Evolutionary conservation across 179 eudicot genomes (phyloP).

Genomic region (Beta corolliflora): DNA sequence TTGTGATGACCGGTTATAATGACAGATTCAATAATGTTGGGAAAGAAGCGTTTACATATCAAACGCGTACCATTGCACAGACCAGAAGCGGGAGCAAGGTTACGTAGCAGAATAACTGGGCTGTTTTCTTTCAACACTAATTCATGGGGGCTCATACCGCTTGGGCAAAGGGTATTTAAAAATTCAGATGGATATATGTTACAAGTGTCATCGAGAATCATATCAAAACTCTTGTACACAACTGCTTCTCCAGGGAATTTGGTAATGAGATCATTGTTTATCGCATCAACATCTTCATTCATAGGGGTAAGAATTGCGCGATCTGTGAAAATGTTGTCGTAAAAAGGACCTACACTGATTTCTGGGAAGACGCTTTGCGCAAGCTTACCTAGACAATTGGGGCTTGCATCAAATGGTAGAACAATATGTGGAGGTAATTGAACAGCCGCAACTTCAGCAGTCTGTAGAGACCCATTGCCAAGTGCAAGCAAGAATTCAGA

Average conservation of each 20-base stretch:
- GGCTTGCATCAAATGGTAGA: too few relatives aligned
- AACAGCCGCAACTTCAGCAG: too few relatives aligned
- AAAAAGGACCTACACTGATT: too few relatives aligned
- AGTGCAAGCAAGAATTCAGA: too few relatives aligned
- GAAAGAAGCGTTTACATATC: not conserved
- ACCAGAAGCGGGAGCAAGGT: not conserved
- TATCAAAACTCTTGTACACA: not conserved
- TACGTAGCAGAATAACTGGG: not conserved
- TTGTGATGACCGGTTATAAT: not conserved
- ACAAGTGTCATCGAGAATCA: not conserved
- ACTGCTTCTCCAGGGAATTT: not conserved
- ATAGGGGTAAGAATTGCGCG: not conserved
- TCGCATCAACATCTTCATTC: conserved; percentile 2
- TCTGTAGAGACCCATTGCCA: too few relatives aligned
- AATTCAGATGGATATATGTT: conserved; percentile 2
- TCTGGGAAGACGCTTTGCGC: too few relatives aligned
- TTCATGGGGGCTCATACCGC: conserved; percentile 7
- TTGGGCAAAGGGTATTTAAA: conserved; percentile 5
- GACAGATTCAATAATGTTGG: not conserved
- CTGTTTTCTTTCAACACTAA: not conserved
- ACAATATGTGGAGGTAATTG: too few relatives aligned
- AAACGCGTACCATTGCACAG: not conserved
- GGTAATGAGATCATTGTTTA: not conserved
- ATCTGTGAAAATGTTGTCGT: too few relatives aligned
- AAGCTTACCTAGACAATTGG: too few relatives aligned